Base-by-base conservation (phyloP, 768 basidiomycete species). In the Mycena amicta region DNA sequence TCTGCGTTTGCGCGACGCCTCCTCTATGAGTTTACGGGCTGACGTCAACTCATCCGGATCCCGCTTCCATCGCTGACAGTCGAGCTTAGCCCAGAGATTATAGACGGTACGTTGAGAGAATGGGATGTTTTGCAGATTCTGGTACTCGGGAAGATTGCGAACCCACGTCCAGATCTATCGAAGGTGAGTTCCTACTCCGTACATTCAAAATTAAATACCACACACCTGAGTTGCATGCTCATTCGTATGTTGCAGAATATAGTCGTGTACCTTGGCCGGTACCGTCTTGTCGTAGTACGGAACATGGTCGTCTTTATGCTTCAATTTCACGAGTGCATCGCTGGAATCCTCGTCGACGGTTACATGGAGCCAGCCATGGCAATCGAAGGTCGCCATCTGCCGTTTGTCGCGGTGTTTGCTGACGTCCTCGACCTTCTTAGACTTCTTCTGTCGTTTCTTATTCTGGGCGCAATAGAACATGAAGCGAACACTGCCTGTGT, bases 31-130 rank as follows among this genome's bases (percentile, higher is more conserved):
- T 2, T 50, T 61, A 18, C 51, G 52, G 1, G 67, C 66, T 6
- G 67, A 68, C 50, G 55, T 50, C 4, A 66, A n/a, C 45, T 66
- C 61, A 28, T 68, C 64, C 1, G 60, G 47, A 28, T 53, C 33
- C n/a, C 56, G 53, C 23, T 53, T 52, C 62, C 62, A 68, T 15
- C 46, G 27, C 16, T 23, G 12, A 26, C 53, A 52, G 11, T 61
- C 52, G 18, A 26, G 22, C n/a, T 59, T 50, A 18, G 53, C 23
- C 61, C 59, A 63, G 5, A 55, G 23, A 27, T 54, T 45, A 27
- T 68, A 63, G n/a, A 67, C 49, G 12, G 58, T 13, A 22, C 58
- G 30, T 15, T 53, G 41, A 16, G 50, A 29, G 33, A 67, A 68
- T 2, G 59, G 60, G 16, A 61, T 26, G 22, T 20, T 51, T 41